These are phyloP conservation scores for Populus alba DNA, from an alignment of 345 rosid species.

Conservation along the genomic window DNA sequence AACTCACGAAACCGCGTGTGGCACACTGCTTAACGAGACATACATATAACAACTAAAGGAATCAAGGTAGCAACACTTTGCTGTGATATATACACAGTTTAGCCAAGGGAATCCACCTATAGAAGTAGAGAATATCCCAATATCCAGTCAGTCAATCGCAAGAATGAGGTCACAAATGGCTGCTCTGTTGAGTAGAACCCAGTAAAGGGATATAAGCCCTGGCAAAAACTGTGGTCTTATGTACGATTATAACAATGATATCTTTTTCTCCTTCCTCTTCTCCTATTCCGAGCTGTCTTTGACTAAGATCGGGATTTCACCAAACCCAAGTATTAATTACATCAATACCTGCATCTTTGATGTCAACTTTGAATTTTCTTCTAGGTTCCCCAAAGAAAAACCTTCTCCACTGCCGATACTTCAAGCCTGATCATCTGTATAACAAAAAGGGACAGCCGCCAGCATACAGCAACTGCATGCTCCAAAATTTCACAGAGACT, in stretches of 20 bases:
- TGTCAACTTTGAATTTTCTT: constrained; percentile 21
- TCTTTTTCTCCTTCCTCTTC: constrained; percentile 4
- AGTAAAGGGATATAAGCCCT: constrained; percentile 1
- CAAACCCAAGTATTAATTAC: constrained; percentile 41
- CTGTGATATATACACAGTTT: constrained; percentile 41
- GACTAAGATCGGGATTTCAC: constrained; percentile 26
- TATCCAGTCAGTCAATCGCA: constrained; percentile 27
- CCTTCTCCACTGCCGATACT: constrained; percentile 32
- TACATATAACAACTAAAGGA: constrained; percentile 9
- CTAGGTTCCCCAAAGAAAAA: constrained; percentile 19
- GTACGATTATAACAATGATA: constrained; percentile 8
- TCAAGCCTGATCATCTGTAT: constrained; percentile 28
- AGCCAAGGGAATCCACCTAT: constrained; percentile 26
- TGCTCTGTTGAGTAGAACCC: constrained; percentile 23
- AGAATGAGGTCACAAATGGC: constrained; percentile 28
- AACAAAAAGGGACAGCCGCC: constrained; percentile 34
- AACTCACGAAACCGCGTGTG: not conserved
- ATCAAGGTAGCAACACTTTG: constrained; percentile 10
- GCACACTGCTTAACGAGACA: constrained; percentile 12
- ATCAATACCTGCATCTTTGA: constrained; percentile 30
- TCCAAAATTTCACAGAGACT: constrained; percentile 34
- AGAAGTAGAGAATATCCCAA: constrained; percentile 23
- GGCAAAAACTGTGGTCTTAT: constrained; percentile 30
- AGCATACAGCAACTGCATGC: constrained; percentile 35
- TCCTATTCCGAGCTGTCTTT: constrained; percentile 22